Evolutionary conservation across 2,329 filamentous ascomycete genomes (phyloP), one percentile per base, ranked within the genome.

Genomic region (Arthroderma sp.): DNA sequence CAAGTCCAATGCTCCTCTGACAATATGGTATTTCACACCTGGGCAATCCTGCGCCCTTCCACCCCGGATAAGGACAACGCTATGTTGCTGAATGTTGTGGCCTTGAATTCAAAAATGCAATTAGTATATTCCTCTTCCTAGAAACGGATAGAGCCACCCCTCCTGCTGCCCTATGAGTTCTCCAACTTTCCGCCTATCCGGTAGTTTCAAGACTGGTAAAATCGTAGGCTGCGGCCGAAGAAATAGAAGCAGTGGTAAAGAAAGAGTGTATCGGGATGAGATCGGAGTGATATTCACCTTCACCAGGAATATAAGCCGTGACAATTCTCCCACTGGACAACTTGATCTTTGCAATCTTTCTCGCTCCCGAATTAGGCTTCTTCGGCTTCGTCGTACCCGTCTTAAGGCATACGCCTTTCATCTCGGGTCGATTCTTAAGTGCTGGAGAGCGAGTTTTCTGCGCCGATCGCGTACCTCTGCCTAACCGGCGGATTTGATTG

Each of bases 1-100:
- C 77, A 98, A 66, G 76, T 98, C 91, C 66, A 94, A 70, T 15
- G 88, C 86, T 30, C 91, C 91, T 61, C 91, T 74, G 36, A 98
- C 85, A 58, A 95, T 70, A 66, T 93, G 86, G 64, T 98, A 98
- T 61, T 88, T 82, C 67, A 98, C 91, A 80, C 91, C 91, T 50
- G 91, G 91, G 70, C 91, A 98, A 80, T 98, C 91, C 75, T 96
- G 91, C 52, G 79, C 80, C 62, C 91, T 75, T 2, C 91, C 91
- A 47, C 91, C 91, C 53, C 91, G 75, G n/a, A 98, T 88, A 53
- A 96, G 72, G 45, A 98, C 91, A 39, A 98, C 91, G 57, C 84
- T 93, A 72, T 98, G 93, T 74, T 96, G 91, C 73, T 96, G 89
- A 53, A 96, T 88, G 66, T 96, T 98, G 69, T 98, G 91, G 40